Percentiles rank a stretch among this genome's conserved stretches.
phyloP scores from a whole-genome alignment of 768 basidiomycete genomes.

The Auriculariales sp. region DNA sequence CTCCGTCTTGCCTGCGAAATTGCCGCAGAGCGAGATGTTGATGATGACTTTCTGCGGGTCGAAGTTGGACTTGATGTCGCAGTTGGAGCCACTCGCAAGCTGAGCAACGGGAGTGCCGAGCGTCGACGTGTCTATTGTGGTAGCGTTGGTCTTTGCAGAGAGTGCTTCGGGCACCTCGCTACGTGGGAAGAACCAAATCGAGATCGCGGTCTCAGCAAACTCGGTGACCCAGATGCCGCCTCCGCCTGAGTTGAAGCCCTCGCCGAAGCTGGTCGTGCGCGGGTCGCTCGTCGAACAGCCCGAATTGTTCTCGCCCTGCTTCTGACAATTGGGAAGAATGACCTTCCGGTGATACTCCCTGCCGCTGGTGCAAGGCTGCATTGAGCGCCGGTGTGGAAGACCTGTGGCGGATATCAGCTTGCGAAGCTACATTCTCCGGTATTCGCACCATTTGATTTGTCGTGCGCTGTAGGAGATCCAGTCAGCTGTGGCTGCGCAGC shows the following conservation, averaged over 20 bases:
- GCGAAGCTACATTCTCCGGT: not conserved
- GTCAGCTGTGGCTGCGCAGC: not conserved
- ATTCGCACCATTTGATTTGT: not conserved
- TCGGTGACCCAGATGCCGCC: conserved; percentile 72
- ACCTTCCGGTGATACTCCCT: not conserved
- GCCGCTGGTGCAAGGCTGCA: not conserved
- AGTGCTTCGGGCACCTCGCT: not conserved
- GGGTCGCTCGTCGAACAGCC: conserved; percentile 54
- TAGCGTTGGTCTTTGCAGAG: conserved; percentile 30
- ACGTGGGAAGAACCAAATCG: conserved; percentile 3
- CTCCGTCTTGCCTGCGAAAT: not conserved
- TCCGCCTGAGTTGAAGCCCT: conserved; percentile 43
- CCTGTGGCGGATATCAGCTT: not conserved
- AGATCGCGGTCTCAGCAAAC: conserved; percentile 45
- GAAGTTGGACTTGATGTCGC: not conserved
- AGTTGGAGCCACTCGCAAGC: conserved; percentile 34
- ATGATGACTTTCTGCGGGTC: not conserved
- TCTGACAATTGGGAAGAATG: not conserved
- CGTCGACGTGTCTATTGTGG: conserved; percentile 36
- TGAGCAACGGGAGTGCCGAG: conserved; percentile 55
- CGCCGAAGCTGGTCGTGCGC: conserved; percentile 42
- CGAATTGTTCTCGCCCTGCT: conserved; percentile 23
- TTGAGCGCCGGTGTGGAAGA: not conserved
- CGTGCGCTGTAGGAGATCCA: not conserved
- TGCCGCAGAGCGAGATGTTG: conserved; percentile 1